These are phyloP conservation scores for Solanum clarkiae DNA, from an alignment of 257 asterid species.

Conservation along the genomic window DNA sequence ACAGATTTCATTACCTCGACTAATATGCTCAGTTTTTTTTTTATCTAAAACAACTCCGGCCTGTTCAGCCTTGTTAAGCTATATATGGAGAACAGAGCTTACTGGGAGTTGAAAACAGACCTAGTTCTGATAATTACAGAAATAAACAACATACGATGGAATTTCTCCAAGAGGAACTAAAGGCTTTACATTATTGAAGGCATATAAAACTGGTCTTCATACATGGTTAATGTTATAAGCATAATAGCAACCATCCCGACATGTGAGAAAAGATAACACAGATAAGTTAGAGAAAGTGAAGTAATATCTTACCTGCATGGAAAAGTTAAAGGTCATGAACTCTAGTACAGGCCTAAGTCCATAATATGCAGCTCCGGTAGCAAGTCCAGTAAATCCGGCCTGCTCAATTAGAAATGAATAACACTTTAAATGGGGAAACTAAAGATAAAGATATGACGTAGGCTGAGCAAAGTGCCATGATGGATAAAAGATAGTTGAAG, in stretches of 20 bases:
- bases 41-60: neutral
- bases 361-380: conserved; percentile 91
- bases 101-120: neutral
- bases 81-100: neutral
- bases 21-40: neutral
- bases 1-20: neutral
- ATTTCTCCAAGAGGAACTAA: neutral
- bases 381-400: conserved; percentile 97
- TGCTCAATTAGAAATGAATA: conserved; percentile 4
- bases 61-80: neutral
- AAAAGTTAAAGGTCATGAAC: conserved; percentile 91
- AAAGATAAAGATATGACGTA: neutral
- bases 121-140: neutral
- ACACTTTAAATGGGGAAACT: neutral
- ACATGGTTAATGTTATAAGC: neutral
- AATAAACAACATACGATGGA: neutral
- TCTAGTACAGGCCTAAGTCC: conserved; percentile 82
- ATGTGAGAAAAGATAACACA: neutral
- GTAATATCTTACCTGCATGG: conserved; percentile 65
- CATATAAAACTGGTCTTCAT: neutral
- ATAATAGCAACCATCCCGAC: neutral
- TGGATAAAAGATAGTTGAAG: neutral
- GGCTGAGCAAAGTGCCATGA: neutral
- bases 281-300: neutral
- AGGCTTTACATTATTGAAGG: neutral